phyloP scores from a whole-genome alignment of 2,329 filamentous ascomycete genomes.

The Ceratocystis huliohia region DNA sequence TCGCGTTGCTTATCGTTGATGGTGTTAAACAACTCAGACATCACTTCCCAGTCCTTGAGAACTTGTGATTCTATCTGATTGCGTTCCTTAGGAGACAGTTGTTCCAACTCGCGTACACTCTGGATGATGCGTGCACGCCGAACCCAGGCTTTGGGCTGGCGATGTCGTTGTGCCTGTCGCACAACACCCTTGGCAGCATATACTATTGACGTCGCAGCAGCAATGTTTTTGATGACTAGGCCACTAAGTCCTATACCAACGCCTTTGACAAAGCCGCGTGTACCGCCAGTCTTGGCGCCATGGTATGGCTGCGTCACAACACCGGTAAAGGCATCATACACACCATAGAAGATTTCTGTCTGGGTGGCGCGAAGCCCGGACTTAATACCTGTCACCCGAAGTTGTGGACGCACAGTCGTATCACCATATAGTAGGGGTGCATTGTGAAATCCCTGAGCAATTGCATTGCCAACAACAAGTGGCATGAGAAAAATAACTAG shows the following conservation, averaged over 20 bases:
- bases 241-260: constrained; percentile 51
- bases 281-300: constrained; percentile 43
- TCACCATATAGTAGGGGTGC: constrained; percentile 58
- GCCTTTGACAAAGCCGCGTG: constrained; percentile 38
- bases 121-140: constrained; percentile 47
- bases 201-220: constrained; percentile 47
- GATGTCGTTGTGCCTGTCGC: constrained; percentile 44
- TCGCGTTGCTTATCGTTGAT: constrained; percentile 29
- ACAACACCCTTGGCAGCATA: constrained; percentile 52
- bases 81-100: constrained; percentile 28
- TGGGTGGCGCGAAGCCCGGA: constrained; percentile 51
- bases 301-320: constrained; percentile 36
- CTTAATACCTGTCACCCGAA: constrained; percentile 50
- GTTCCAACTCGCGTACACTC: constrained; percentile 37
- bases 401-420: constrained; percentile 51
- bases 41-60: constrained; percentile 32
- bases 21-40: constrained; percentile 31
- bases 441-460: constrained; percentile 60
- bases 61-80: constrained; percentile 27
- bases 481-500: constrained; percentile 43
- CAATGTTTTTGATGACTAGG: constrained; percentile 51
- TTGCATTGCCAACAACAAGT: constrained; percentile 46
- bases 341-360: constrained; percentile 48
- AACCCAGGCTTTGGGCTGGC: constrained; percentile 41
- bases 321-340: constrained; percentile 54